Evolutionary conservation across 768 basidiomycete species (phyloP).

Genomic region (Boletus tomentosulus): DNA sequence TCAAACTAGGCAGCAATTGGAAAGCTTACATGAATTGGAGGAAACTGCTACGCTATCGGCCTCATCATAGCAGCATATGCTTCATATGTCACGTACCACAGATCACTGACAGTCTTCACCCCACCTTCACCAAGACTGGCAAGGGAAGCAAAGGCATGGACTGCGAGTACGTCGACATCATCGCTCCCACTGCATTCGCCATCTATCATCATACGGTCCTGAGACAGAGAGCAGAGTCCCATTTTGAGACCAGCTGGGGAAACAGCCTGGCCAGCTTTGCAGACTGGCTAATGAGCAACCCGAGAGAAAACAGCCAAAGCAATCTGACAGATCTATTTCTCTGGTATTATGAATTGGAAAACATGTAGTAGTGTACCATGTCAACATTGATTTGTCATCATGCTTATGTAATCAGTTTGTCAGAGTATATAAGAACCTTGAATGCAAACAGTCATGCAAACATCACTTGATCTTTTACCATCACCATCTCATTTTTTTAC

Average conservation of each 20-base stretch:
- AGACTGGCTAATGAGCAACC: conserved; percentile 1
- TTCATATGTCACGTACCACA: conserved; percentile 9
- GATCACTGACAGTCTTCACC: background rate
- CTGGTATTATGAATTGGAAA: conserved; percentile 2
- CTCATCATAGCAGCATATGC: conserved; percentile 8
- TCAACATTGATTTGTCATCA: too few species aligned
- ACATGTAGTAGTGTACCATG: too few species aligned
- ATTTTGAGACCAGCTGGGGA: background rate
- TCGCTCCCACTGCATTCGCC: background rate
- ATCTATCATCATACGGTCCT: background rate
- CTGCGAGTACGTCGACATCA: background rate
- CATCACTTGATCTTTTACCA: too few species aligned
- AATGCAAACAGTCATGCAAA: too few species aligned
- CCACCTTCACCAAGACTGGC: background rate
- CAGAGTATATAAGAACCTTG: too few species aligned
- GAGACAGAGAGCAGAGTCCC: background rate
- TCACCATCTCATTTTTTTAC: too few species aligned
- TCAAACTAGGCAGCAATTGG: background rate
- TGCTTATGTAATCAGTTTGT: too few species aligned
- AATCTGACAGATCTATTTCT: conserved; percentile 6
- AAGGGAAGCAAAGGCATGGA: background rate
- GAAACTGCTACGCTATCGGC: background rate
- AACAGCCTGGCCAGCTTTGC: background rate
- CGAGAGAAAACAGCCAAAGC: background rate
- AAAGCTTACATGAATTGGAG: conserved; percentile 1